Evolutionary conservation across 371 early-diverging fungal genomes (phyloP).

Genomic region (Blastocladiella emersonii): DNA sequence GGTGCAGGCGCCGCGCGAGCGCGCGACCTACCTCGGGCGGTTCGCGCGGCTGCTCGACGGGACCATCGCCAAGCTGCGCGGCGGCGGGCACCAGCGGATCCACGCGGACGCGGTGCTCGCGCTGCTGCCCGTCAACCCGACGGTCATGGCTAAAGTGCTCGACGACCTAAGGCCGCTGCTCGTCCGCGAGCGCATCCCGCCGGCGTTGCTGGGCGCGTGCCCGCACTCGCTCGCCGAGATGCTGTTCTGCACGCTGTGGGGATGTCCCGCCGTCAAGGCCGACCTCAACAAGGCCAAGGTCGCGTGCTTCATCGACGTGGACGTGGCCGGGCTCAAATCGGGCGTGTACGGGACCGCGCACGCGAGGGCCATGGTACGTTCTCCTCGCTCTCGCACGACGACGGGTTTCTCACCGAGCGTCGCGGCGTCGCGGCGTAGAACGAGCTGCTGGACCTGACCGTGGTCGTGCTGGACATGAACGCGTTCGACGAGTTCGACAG

Average conservation of each 20-base stretch:
- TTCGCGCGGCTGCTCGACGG: not conserved
- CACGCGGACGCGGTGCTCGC: not conserved
- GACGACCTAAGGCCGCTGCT: not conserved
- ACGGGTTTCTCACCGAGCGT: no score
- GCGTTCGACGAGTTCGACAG: not conserved
- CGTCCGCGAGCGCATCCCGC: not conserved
- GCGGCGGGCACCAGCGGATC: not conserved
- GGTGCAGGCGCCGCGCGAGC: not conserved
- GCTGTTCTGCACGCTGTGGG: not conserved
- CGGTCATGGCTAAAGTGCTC: not conserved
- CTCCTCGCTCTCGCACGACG: no score
- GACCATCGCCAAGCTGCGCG: not conserved
- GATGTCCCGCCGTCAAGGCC: not conserved
- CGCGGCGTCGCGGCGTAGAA: no score
- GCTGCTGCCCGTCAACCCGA: not conserved
- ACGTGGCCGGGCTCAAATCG: not conserved
- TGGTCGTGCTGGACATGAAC: not conserved
- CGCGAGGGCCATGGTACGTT: no score
- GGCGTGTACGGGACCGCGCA: no score
- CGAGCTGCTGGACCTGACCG: not conserved
- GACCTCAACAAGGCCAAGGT: not conserved
- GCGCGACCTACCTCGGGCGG: not conserved
- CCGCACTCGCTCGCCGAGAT: not conserved
- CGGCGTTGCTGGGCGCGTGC: not conserved
- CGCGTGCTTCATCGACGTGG: not conserved